Evolutionary conservation across 169 alveolate genomes (phyloP).

Genomic region (Plasmodium relictum): DNA sequence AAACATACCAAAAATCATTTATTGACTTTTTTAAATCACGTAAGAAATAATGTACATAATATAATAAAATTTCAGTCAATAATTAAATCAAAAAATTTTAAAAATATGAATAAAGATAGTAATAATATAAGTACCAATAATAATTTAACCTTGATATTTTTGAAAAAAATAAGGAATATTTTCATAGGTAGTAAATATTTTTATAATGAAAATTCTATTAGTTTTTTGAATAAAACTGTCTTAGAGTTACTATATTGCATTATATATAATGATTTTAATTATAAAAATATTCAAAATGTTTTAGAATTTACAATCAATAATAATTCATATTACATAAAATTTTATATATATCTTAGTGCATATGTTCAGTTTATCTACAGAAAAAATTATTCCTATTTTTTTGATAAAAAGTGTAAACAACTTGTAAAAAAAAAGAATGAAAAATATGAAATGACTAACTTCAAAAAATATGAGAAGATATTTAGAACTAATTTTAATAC

Average conservation of each 20-base stretch:
- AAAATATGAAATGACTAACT: neutral
- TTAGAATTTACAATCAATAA: constrained; percentile 12
- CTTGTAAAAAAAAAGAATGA: neutral
- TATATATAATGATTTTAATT: constrained; percentile 35
- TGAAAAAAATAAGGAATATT: constrained; percentile 15
- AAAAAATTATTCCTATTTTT: constrained; percentile 26
- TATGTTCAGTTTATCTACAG: constrained; percentile 32
- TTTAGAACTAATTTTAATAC: constrained; percentile 22
- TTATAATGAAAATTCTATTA: constrained; percentile 14
- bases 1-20: constrained; percentile 56
- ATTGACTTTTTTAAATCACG: constrained; percentile 32
- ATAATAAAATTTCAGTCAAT: constrained; percentile 26
- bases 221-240: constrained; percentile 6
- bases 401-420: constrained; percentile 10
- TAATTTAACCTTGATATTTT: neutral
- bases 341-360: constrained; percentile 50
- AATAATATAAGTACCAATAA: neutral
- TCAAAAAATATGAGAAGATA: constrained; percentile 14
- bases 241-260: constrained; percentile 28
- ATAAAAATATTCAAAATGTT: constrained; percentile 22
- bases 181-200: constrained; percentile 21
- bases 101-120: neutral
- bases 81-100: neutral
- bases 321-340: constrained; percentile 28
- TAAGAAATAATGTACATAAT: constrained; percentile 2